These are phyloP conservation scores for Phytophthora aleatoria DNA, from an alignment of 352 stramenopile species.

Conservation along the genomic window DNA sequence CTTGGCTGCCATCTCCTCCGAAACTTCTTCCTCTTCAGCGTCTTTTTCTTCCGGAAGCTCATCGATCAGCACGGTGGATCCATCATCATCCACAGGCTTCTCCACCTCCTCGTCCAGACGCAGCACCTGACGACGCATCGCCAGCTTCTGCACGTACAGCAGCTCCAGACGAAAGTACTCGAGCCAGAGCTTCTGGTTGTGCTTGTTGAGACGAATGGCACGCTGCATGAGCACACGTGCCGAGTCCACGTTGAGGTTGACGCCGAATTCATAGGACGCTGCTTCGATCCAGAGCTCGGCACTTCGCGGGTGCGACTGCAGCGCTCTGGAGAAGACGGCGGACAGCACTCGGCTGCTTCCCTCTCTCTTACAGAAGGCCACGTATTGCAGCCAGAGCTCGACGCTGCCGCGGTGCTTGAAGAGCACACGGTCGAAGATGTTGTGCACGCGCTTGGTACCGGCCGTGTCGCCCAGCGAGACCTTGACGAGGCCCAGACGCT, in stretches of 20 bases:
- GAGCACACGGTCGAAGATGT: constrained; percentile 87
- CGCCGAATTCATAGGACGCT: constrained; percentile 89
- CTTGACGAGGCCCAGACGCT: constrained; percentile 70
- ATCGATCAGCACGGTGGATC: constrained; percentile 59
- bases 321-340: constrained; percentile 81
- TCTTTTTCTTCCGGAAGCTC: constrained; percentile 62
- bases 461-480: constrained; percentile 75
- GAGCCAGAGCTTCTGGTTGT: constrained; percentile 84
- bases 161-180: constrained; percentile 93
- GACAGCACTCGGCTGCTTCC: constrained; percentile 73
- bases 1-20: constrained; percentile 49
- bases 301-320: constrained; percentile 88
- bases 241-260: constrained; percentile 86
- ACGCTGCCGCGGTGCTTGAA: constrained; percentile 89
- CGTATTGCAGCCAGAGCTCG: constrained; percentile 92
- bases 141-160: constrained; percentile 91
- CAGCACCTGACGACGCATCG: constrained; percentile 78
- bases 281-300: constrained; percentile 91
- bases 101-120: constrained; percentile 56
- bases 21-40: constrained; percentile 33
- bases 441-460: constrained; percentile 74
- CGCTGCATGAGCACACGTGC: constrained; percentile 91
- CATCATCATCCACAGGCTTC: constrained; percentile 26
- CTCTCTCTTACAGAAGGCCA: constrained; percentile 84
- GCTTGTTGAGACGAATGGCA: constrained; percentile 90